Percentiles rank a stretch among this genome's conserved stretches.
Conservation (phyloP, 176 grass and related monocot species). For the Eragrostis curvula region DNA sequence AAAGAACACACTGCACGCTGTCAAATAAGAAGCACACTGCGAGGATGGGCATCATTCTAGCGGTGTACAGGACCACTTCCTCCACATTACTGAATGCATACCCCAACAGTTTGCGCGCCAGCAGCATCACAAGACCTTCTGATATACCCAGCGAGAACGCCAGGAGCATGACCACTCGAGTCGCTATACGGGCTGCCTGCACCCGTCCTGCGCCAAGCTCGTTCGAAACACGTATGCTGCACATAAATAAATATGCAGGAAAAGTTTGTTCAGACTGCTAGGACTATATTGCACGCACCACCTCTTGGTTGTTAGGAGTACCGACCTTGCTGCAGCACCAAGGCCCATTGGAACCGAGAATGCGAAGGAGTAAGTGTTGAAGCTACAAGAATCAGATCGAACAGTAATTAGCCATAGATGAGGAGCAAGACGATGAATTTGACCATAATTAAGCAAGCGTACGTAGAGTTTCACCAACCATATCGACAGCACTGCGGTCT, state of each 20-base stretch:
- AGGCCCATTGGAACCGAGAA: conserved; percentile 62
- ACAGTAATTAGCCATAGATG: too few species aligned
- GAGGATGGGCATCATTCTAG: conserved; percentile 45
- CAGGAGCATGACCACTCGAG: conserved; percentile 22
- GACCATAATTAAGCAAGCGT: too few species aligned
- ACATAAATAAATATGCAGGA: too few species aligned
- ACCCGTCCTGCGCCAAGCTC: conserved; percentile 44
- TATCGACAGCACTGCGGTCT: too few species aligned
- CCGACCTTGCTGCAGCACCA: conserved; percentile 51
- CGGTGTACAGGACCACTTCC: conserved; percentile 47
- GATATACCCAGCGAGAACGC: conserved; percentile 28
- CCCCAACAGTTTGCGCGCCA: conserved; percentile 54
- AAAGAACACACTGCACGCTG: conserved; percentile 57
- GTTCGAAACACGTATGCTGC: conserved; percentile 64
- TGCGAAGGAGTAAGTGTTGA: conserved; percentile 38
- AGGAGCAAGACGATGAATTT: too few species aligned
- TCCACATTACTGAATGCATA: conserved; percentile 53
- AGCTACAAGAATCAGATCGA: conserved; percentile 10
- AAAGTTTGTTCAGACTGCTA: too few species aligned
- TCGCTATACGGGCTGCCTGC: background rate
- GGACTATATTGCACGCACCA: too few species aligned
- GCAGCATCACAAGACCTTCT: conserved; percentile 39
- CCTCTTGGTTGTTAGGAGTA: too few species aligned
- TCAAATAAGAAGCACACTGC: conserved; percentile 56
- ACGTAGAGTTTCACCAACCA: background rate